phyloP scores from a whole-genome alignment of 192 early-diverging fungal species.

The Paraglomus occultum region DNA sequence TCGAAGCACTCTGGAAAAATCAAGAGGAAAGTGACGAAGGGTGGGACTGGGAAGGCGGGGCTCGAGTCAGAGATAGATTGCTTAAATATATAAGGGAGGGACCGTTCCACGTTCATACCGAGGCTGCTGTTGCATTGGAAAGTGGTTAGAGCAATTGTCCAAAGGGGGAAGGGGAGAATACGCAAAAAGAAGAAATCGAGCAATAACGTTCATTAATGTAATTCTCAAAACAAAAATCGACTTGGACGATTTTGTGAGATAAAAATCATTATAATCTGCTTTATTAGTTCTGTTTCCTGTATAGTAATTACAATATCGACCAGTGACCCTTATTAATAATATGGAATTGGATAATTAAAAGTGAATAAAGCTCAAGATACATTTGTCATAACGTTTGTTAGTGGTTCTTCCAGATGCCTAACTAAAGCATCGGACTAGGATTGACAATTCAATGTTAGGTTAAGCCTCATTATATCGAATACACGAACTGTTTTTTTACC shows the following conservation, averaged over 20 bases:
- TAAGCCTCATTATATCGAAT: not conserved
- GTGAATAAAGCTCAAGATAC: too few relatives aligned
- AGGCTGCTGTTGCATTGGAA: slow-evolving; percentile 37
- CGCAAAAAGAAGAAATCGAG: too few relatives aligned
- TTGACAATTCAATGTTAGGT: not conserved
- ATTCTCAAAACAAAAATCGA: too few relatives aligned
- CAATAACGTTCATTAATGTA: too few relatives aligned
- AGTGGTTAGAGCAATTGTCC: slow-evolving; percentile 26
- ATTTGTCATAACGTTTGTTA: too few relatives aligned
- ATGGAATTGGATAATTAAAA: too few relatives aligned
- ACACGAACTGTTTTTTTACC: slow-evolving; percentile 24
- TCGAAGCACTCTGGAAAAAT: slow-evolving; percentile 30
- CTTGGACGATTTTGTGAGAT: too few relatives aligned
- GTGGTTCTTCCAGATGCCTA: slow-evolving; percentile 51
- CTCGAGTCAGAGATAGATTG: slow-evolving; percentile 25
- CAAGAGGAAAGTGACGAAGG: too few relatives aligned
- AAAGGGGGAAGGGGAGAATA: not conserved
- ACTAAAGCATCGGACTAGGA: slow-evolving; percentile 44
- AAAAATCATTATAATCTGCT: too few relatives aligned
- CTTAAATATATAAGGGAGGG: slow-evolving; percentile 39
- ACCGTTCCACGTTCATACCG: slow-evolving; percentile 31
- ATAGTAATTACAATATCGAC: too few relatives aligned
- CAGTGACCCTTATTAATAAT: too few relatives aligned
- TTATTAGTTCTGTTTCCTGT: too few relatives aligned
- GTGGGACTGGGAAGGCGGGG: slow-evolving; percentile 29